Base-by-base conservation (phyloP, 345 rosid genomes). In the Tarenaya hassleriana region DNA sequence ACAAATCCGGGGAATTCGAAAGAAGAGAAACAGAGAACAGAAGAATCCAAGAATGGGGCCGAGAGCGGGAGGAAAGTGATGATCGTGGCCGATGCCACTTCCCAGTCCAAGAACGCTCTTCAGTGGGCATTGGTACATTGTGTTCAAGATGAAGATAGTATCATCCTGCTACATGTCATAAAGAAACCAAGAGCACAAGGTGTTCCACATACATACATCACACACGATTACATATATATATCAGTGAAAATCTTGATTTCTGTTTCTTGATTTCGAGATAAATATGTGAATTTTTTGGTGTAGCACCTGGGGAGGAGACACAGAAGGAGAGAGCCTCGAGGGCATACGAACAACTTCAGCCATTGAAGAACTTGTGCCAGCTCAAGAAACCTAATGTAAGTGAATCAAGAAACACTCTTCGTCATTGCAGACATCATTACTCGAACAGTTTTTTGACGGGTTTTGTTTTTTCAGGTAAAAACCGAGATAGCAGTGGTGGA, bases 41-140 rank as follows among this genome's bases (percentile, higher is more conserved):
- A 33, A 32, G 70, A 59, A 41, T 34, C 19, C 45, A 59, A 66
- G 55, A 59, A 53, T 42, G 65, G 56, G 51, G 49, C 11, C 37
- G 69, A 59, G 29, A 67, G 40, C 56, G 95, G 83, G 1, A 75
- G 88, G 79, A 88, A 80, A 63, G 76, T 92, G 16, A 81, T 92
- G 94, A 77, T 85, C 35, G 95, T 92, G 47, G 88, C 88, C 16
- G 94, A 92, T 63, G 80, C 91, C 5, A 88, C 95, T 67, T 55
- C 68, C 45, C 94, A 92, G 63, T 75, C 98, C 1, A 88, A 83
- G 69, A 82, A 77, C 52, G 98, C 98, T 61, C 56, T 92, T 7
- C 96, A 83, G 37, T 92, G 98, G 98, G 92, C 94, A n/a, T 82
- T 92, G 27, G 75, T 90, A 47, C 95, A 92, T 58, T 72, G 94